phyloP scores from a whole-genome alignment of 805 yeast species.

The Sungouiozyma intestinalis region DNA sequence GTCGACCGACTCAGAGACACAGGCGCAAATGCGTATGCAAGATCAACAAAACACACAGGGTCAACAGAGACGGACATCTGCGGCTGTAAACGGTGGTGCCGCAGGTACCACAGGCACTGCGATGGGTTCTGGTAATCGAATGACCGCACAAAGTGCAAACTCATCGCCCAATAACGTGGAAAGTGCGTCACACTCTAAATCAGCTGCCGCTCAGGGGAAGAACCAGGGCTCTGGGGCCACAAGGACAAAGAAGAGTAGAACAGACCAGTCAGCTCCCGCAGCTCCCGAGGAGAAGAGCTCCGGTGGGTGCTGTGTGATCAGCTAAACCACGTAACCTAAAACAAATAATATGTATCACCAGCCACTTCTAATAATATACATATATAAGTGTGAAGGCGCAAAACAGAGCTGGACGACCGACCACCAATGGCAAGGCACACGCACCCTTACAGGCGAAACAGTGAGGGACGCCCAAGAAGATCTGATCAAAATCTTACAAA shows the following conservation, averaged over 20 bases:
- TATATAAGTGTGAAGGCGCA: not conserved
- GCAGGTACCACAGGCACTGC: not conserved
- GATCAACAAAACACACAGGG: not conserved
- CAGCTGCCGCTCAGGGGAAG: not conserved
- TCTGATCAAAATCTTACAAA: too few relatives aligned
- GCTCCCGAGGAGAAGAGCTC: not conserved
- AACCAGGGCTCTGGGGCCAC: not conserved
- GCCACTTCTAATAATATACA: not conserved
- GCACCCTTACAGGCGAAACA: too few relatives aligned
- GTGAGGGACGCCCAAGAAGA: too few relatives aligned
- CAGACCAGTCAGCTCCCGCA: not conserved
- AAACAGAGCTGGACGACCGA: too few relatives aligned
- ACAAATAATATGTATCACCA: not conserved
- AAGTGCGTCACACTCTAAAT: not conserved
- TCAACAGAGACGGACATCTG: not conserved
- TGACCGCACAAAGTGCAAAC: not conserved
- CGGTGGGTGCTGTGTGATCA: not conserved
- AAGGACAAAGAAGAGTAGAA: not conserved
- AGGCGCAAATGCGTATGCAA: not conserved
- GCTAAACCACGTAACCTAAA: not conserved
- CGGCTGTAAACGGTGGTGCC: not conserved
- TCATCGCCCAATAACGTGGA: not conserved
- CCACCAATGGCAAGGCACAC: too few relatives aligned
- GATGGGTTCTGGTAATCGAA: too few relatives aligned
- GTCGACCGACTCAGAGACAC: not conserved